Conservation (phyloP, 345 rosid genomes). For the Gossypium thurberi region DNA sequence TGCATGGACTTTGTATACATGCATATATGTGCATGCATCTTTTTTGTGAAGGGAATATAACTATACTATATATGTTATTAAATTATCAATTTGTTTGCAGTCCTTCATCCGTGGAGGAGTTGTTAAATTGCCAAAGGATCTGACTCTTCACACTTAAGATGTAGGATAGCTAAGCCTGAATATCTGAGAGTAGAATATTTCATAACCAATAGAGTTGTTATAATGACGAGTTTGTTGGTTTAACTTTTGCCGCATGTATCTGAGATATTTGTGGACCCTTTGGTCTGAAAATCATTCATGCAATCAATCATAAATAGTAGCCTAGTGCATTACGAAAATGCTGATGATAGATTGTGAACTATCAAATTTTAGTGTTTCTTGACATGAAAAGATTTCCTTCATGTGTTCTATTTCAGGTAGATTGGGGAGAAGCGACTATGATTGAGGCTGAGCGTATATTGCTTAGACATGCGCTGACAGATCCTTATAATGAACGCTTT, state of each 20-base stretch:
- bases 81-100: neutral
- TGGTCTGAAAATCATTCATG: neutral
- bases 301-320: neutral
- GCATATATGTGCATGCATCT: neutral
- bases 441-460: constrained; percentile 89
- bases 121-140: neutral
- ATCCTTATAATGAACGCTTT: constrained; percentile 70
- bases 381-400: constrained; percentile 11
- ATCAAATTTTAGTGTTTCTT: neutral
- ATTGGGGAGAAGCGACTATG: constrained; percentile 97
- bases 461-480: constrained; percentile 81
- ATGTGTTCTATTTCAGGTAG: constrained; percentile 51
- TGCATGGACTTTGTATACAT: neutral
- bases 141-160: neutral
- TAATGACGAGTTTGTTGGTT: neutral
- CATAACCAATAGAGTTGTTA: neutral
- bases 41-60: neutral
- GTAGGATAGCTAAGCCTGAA: neutral
- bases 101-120: neutral
- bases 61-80: neutral
- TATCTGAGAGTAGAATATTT: neutral
- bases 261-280: neutral
- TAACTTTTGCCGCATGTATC: neutral
- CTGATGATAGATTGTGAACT: neutral
- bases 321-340: no score